Evolutionary conservation across 176 grass and related monocot genomes (phyloP), one percentile per base, ranked within the genome.

Genomic region (Saccharum spontaneum): DNA sequence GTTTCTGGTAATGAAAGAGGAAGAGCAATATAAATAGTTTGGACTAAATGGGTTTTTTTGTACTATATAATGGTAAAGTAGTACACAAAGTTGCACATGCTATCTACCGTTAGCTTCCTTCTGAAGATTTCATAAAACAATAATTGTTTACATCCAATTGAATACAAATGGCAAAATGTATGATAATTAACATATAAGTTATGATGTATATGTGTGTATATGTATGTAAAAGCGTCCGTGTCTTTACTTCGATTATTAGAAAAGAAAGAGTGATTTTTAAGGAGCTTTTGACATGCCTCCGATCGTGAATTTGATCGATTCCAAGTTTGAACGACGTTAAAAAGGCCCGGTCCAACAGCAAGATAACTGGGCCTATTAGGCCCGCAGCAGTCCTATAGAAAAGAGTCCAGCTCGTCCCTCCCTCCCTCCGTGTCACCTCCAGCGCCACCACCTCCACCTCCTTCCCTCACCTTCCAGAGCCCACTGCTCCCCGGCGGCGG

Each of bases 401-500:
- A 49, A 79, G 60, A 13, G 57, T n/a, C 18, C 55, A 55, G 52
- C 54, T 20, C 7, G 18, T 20, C 57, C 11, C 41, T 71, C 20
- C 10, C 23, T 49, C 30, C 5, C 41, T 52, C 55, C 18, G 4
- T 13, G 10, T 49, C 54, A 38, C 54, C 22, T 1, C 14, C 33
- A 40, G 34, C 50, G 13, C 71, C 66, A 37, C n/a, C 64, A n/a
- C 52, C 69, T 15, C n/a, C 62, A 22, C 71, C 54, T 30, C 76
- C 15, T 20, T 41, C 69, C 57, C 86, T 11, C 1, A 18, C 80
- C 80, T 45, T 70, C 64, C 40, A 49, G 22, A 75, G 33, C 31
- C 79, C 48, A 43, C 67, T 57, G 67, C 10, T 50, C 34, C 22
- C 67, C 79, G 67, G 67, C 79, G 78, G 77, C 80, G 67, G 67